These are phyloP conservation scores for Boletus coccyginus DNA, from an alignment of 768 basidiomycete species.

Conservation along the genomic window DNA sequence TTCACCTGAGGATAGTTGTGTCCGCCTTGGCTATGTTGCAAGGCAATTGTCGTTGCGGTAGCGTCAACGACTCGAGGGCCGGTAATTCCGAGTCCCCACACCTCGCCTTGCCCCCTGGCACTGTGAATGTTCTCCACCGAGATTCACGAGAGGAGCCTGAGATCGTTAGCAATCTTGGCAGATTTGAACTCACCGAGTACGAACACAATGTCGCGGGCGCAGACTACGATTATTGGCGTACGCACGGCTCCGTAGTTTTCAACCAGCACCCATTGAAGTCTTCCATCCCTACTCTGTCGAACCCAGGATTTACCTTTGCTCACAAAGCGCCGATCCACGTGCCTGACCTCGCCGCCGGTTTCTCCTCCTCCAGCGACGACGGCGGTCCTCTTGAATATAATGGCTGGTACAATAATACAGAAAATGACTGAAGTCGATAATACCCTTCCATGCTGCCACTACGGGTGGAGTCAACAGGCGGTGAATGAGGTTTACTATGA, in stretches of 20 bases:
- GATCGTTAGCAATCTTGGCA: slow-evolving; percentile 33
- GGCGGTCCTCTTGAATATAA: slow-evolving; percentile 65
- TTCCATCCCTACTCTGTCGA: slow-evolving; percentile 52
- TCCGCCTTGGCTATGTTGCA: slow-evolving; percentile 1
- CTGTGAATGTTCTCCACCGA: slow-evolving; percentile 16
- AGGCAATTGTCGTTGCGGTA: not conserved
- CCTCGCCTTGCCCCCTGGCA: slow-evolving; percentile 17
- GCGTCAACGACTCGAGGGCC: not conserved
- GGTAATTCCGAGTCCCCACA: not conserved
- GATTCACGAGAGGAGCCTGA: not conserved
- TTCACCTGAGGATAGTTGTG: not conserved
- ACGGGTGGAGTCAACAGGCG: slow-evolving; percentile 42
- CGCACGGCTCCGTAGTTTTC: slow-evolving; percentile 45
- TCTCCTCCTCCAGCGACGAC: slow-evolving; percentile 63
- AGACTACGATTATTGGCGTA: slow-evolving; percentile 38
- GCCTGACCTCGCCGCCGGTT: slow-evolving; percentile 60
- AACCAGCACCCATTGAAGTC: slow-evolving; percentile 64
- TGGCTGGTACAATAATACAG: slow-evolving; percentile 61
- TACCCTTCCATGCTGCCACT: slow-evolving; percentile 34
- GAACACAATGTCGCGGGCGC: slow-evolving; percentile 51
- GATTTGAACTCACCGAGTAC: slow-evolving; percentile 38
- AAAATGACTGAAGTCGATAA: slow-evolving; percentile 53
- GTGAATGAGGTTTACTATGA: slow-evolving; percentile 19
- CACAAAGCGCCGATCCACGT: slow-evolving; percentile 78
- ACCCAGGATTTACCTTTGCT: slow-evolving; percentile 62